Evolutionary conservation across 441 rosid genomes (phyloP), one percentile per base, ranked within the genome.

Genomic region (Adansonia gregorii): DNA sequence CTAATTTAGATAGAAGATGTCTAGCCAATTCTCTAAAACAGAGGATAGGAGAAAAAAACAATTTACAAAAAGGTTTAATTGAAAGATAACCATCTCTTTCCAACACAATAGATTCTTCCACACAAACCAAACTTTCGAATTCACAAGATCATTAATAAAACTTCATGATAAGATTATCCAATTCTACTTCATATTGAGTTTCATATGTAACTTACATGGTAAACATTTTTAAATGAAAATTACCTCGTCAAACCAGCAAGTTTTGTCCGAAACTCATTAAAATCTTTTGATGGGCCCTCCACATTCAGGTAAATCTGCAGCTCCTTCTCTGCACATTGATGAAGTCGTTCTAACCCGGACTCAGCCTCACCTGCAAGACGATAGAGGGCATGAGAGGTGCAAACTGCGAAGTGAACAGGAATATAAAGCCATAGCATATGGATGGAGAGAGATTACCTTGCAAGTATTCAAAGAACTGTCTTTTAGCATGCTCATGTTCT

Each of bases 321-420:
- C 80, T 92, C 96, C 82, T 92, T 92, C 83, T 92, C 96, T 24
- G 96, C 94, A 66, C 96, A 90, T 74, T 89, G 94, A 83, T 92
- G 96, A 82, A 92, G 96, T 58, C 93, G 83, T 77, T 92, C 96
- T 83, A 92, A 85, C 27, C 94, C 94, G 4, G 94, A 89, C 82
- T 90, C 96, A 15, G 96, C 96, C 78, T 90, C 96, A 24, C 96
- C 96, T 92, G 82, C 59, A 83, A 51, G 48, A 41, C n/a, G 74
- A 6, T 8, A 73, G 22, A 63, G 27, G 59, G 12, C 8, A 56
- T 68, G 46, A 61, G 45, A 27, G 27, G 8, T 4, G 67, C 41
- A 58, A 58, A 20, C 12, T 20, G 63, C 56, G 64, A 67, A 78
- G 2, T 14, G 9, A 74, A 74, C 65, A 78, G 9, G 14, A 20